A percentile compares a stretch with the other conserved stretches of the same genome.
Evolutionary conservation across 208 protist genomes (phyloP).

Genomic region (Herpetomonas tarakana): DNA sequence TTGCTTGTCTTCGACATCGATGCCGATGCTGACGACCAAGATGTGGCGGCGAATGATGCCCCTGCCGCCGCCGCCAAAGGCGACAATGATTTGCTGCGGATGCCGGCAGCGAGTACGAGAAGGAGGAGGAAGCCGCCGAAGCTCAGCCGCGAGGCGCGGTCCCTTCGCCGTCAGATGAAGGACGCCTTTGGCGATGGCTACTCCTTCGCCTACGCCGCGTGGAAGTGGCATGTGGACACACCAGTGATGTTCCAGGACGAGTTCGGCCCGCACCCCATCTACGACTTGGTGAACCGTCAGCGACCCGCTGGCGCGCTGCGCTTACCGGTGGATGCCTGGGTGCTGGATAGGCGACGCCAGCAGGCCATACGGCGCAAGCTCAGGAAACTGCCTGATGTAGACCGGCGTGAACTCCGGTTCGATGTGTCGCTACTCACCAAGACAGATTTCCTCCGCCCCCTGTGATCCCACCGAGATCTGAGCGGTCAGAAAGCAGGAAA

Average conservation of each 20-base stretch:
- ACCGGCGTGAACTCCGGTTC: background rate
- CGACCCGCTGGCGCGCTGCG: background rate
- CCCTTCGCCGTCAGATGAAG: background rate
- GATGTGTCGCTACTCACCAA: background rate
- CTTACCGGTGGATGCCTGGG: background rate
- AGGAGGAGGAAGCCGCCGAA: background rate
- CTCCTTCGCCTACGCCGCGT: background rate
- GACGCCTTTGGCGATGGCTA: background rate
- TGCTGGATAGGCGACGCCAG: background rate
- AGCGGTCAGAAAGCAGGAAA: background rate
- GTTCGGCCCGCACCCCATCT: background rate
- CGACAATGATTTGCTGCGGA: background rate
- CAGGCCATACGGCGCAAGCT: background rate
- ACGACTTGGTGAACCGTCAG: background rate
- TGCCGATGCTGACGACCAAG: background rate
- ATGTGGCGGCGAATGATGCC: no score
- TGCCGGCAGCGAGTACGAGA: no score
- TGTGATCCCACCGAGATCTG: no score
- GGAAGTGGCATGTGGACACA: background rate
- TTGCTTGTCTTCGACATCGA: background rate
- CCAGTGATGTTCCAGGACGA: background rate
- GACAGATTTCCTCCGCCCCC: background rate
- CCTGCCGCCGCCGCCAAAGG: background rate
- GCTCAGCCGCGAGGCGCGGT: background rate
- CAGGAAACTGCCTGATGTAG: background rate